A percentile compares a stretch with the other conserved stretches of the same genome.
These are phyloP conservation scores for Colletotrichum sp. DNA, from an alignment of 2,329 filamentous ascomycete species.

Conservation along the genomic window DNA sequence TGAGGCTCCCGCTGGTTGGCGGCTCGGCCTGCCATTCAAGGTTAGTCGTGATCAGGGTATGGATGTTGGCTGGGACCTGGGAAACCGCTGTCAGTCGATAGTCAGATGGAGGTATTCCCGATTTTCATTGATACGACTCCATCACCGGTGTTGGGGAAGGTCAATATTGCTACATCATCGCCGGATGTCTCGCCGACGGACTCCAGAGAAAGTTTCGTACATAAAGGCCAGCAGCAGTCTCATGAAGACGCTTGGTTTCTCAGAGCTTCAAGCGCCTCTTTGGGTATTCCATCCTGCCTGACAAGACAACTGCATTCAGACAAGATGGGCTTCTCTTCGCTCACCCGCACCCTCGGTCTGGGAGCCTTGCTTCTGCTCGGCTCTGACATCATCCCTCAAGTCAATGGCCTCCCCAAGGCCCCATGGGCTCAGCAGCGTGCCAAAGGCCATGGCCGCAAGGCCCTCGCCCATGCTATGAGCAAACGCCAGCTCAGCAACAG, in stretches of 20 bases:
- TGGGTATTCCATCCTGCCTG: not conserved
- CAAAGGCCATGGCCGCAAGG: slow-evolving; percentile 11
- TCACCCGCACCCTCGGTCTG: not conserved
- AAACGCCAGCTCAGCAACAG: slow-evolving; percentile 5
- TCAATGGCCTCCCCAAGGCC: not conserved
- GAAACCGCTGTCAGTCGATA: not conserved
- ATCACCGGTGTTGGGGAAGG: not conserved
- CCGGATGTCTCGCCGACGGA: not conserved
- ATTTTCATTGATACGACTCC: not conserved
- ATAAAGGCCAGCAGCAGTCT: not conserved
- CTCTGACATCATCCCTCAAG: not conserved
- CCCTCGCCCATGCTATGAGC: not conserved
- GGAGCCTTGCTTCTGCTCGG: slow-evolving; percentile 2
- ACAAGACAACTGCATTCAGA: not conserved
- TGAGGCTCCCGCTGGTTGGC: not conserved
- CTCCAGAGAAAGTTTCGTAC: accelerated
- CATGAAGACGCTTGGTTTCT: accelerated
- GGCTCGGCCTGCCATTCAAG: not conserved
- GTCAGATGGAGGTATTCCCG: not conserved
- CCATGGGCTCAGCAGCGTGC: slow-evolving; percentile 13
- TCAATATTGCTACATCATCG: not conserved
- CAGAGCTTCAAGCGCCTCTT: not conserved
- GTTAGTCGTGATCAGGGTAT: not conserved
- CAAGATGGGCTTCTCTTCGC: not conserved
- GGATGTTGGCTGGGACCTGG: not conserved